Conservation (phyloP, 2,329 filamentous ascomycete genomes). For the Pyricularia sp. region DNA sequence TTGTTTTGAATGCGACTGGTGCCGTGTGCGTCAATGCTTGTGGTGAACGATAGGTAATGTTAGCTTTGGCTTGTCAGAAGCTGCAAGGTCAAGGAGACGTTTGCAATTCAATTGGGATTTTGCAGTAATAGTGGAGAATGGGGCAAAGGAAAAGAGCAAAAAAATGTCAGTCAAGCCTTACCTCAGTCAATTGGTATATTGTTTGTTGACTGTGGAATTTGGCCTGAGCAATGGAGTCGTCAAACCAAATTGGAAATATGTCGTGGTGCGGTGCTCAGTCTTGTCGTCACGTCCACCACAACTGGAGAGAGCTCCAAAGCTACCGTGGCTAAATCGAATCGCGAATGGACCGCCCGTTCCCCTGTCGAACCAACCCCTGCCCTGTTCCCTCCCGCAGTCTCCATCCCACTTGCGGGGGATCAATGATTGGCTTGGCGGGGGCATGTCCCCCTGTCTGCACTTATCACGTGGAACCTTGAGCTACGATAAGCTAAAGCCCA, state of each 20-base stretch:
- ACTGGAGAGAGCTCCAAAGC: neutral
- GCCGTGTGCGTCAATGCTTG: neutral
- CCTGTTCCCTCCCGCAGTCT: neutral
- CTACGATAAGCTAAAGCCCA: neutral
- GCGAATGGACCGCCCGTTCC: neutral
- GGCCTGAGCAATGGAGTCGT: neutral
- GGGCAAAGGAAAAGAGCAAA: too few species aligned
- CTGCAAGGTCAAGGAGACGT: neutral
- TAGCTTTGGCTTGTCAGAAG: neutral
- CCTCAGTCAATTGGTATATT: neutral
- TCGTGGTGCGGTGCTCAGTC: neutral
- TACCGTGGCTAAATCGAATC: conserved; percentile 1
- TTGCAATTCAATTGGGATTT: neutral
- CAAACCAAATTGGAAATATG: neutral
- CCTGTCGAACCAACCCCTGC: neutral
- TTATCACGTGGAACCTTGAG: neutral
- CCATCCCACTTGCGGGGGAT: neutral
- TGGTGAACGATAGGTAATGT: neutral
- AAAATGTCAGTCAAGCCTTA: too few species aligned
- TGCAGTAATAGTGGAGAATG: too few species aligned
- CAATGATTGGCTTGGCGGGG: neutral
- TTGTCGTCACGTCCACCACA: neutral
- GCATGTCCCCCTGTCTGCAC: neutral
- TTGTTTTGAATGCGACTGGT: neutral
- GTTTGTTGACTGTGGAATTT: neutral